Evolutionary conservation across 139 green algal genomes (phyloP), one percentile per base, ranked within the genome.

Genomic region (Haematococcus sp.): DNA sequence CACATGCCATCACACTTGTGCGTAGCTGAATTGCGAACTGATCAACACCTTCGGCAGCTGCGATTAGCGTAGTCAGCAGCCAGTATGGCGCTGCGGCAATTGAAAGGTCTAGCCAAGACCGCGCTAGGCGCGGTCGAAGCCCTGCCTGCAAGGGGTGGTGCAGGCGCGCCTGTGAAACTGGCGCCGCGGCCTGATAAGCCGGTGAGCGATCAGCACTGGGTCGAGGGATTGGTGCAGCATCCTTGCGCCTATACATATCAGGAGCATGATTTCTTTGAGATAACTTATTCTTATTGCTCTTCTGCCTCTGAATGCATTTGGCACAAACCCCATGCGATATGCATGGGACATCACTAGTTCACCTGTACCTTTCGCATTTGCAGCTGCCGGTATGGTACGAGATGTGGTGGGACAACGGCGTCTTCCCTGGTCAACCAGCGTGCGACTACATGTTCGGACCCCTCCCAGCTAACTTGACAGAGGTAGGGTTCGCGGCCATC

Each of bases 331-430:
- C 9, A 59, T 46, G 43, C 59, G 4, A 9, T 9, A 16, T 27
- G 43, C 16, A 22, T 43, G 15, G 3, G 1, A 13, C 2, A 11
- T 33, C 23, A 32, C 56, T 67, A n/a, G 35, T 70, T 43, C 71
- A 46, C 28, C 71, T 43, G 28, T 9, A 1, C 3, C 23, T 44
- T 2, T 3, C 4, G 28, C 34, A 2, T 28, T 4, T 30, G 31
- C 80, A 89, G 84, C 46, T 89, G 30, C 80, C 80, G 0, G 66
- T 82, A 0, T 87, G 78, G 77, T 84, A 89, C 30, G 84, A 89
- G 72, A 58, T 86, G 23, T 89, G 84, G 84, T 89, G 84, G 84
- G 76, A 89, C 63, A 84, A 89, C 66, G 84, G 84, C 43, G 73
- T 81, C 43, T 80, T 84, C 49, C 80, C 83, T 63, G 78, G 75